Conservation (phyloP, 805 yeast genomes). For the Suhomyces prunicola region DNA sequence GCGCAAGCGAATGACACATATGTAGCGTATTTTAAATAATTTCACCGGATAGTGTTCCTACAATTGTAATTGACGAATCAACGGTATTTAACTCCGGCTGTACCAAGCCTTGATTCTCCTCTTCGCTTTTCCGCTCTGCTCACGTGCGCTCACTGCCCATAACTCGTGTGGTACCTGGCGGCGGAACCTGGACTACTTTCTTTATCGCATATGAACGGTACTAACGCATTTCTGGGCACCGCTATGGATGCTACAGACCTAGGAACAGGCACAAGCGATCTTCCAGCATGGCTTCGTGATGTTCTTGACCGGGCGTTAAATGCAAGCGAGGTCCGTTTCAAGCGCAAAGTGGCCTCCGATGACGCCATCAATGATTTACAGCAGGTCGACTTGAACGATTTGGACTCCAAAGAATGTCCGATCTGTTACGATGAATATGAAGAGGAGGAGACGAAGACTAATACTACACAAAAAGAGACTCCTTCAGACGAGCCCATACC, state of each 20-base stretch:
- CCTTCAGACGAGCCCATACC: background rate
- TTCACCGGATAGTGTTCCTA: background rate
- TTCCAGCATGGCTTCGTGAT: conserved; percentile 33
- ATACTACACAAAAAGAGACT: background rate
- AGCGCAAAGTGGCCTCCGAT: conserved; percentile 31
- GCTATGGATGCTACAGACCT: conserved; percentile 7
- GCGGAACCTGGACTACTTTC: background rate
- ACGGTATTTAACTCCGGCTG: background rate
- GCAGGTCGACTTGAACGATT: conserved; percentile 16
- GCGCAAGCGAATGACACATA: background rate
- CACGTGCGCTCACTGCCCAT: background rate
- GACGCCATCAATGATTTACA: conserved; percentile 37
- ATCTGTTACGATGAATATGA: conserved; percentile 40
- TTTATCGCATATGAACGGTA: background rate
- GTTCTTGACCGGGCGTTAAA: conserved; percentile 34
- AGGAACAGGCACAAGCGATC: conserved; percentile 12
- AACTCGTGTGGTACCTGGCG: background rate
- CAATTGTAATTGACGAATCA: background rate
- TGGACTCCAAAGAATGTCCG: conserved; percentile 31
- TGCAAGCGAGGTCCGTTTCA: conserved; percentile 24
- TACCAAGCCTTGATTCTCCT: background rate
- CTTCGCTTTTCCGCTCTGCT: background rate
- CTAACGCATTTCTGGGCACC: background rate
- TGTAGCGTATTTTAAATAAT: background rate
- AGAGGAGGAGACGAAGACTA: background rate